Conservation (phyloP, 345 rosid species). For the Kernera saxatilis region DNA sequence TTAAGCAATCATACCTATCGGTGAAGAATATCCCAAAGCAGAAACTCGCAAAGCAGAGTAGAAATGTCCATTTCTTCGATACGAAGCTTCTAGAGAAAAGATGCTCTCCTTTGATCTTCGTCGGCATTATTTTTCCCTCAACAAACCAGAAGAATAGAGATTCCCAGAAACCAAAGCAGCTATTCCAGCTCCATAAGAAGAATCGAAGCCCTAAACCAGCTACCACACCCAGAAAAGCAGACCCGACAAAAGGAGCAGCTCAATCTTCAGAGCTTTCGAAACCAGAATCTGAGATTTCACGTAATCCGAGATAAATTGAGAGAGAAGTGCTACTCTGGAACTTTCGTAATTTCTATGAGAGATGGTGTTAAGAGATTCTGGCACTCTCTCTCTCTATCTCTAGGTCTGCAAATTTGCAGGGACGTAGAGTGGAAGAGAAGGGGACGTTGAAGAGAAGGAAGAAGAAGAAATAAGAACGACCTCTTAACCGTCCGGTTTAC, state of each 20-base stretch:
- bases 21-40: constrained; percentile 84
- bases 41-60: constrained; percentile 75
- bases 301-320: not conserved
- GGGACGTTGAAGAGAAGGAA: constrained; percentile 18
- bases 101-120: constrained; percentile 66
- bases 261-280: constrained; percentile 1
- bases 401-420: not conserved
- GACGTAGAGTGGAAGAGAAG: constrained; percentile 15
- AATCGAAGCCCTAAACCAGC: not conserved
- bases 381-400: not conserved
- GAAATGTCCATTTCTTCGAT: constrained; percentile 65
- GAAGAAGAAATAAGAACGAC: constrained; percentile 16
- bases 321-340: not conserved
- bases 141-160: not conserved
- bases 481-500: constrained; percentile 26
- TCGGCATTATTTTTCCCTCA: constrained; percentile 36
- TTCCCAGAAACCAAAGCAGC: not conserved
- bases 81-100: constrained; percentile 37
- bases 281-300: constrained; percentile 16
- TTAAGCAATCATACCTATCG: constrained; percentile 29
- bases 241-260: not conserved
- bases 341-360: not conserved
- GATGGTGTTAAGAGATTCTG: not conserved
- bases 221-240: not conserved
- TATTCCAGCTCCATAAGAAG: constrained; percentile 1